Conservation (phyloP, 2,329 filamentous ascomycete species). For the Orbilia javanica region DNA sequence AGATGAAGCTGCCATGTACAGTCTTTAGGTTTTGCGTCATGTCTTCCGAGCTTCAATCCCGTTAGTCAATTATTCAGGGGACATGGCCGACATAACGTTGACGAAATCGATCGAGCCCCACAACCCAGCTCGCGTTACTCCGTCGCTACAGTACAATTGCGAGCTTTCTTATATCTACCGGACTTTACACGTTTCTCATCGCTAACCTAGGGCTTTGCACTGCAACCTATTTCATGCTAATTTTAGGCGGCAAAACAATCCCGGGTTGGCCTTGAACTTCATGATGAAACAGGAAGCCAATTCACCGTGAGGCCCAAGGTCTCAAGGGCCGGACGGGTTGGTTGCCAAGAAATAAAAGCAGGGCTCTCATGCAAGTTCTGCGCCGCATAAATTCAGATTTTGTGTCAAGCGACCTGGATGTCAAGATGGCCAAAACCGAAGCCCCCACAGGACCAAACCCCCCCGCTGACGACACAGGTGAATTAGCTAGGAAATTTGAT, state of each 20-base stretch:
- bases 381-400: conserved; percentile 13
- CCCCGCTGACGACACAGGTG: no score
- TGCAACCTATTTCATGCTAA: conserved; percentile 46
- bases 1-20: background rate
- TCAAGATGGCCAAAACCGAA: conserved; percentile 15
- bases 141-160: background rate
- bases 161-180: background rate
- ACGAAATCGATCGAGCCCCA: conserved; percentile 21
- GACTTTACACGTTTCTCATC: conserved; percentile 1
- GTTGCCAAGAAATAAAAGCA: conserved; percentile 6
- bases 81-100: conserved; percentile 41
- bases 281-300: conserved; percentile 22
- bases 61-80: conserved; percentile 29
- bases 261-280: conserved; percentile 14
- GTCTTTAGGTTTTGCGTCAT: conserved; percentile 25
- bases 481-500: background rate
- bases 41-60: background rate
- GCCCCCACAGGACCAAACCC: background rate
- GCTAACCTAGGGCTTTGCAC: conserved; percentile 22
- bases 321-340: background rate
- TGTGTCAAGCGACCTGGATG: conserved; percentile 19
- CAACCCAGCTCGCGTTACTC: background rate
- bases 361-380: conserved; percentile 12
- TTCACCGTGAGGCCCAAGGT: background rate
- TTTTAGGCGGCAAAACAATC: conserved; percentile 47